Evolutionary conservation across 805 yeast species (phyloP).

Genomic region (Tetrapisispora taiwanensis): DNA sequence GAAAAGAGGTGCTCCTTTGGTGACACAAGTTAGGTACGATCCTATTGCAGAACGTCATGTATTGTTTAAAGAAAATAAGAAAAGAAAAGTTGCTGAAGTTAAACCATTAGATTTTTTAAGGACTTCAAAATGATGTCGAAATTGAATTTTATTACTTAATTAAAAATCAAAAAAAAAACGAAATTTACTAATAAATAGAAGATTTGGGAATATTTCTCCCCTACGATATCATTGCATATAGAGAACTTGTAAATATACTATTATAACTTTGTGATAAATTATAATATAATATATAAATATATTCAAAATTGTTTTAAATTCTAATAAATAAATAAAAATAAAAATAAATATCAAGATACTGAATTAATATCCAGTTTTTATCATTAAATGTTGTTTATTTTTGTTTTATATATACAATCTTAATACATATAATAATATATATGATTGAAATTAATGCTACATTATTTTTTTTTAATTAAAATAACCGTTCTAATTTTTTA

Average conservation of each 20-base stretch:
- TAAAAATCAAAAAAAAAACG: no score
- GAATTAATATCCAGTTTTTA: no score
- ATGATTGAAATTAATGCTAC: constrained; percentile 2
- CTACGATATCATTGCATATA: neutral
- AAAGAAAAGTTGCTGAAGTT: constrained; percentile 61
- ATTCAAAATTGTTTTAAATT: neutral
- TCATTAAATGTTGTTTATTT: neutral
- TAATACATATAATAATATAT: neutral
- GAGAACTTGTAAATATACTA: constrained; percentile 1
- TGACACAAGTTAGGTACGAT: constrained; percentile 78
- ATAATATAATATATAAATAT: neutral
- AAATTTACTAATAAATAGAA: no score
- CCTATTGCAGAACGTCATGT: constrained; percentile 87
- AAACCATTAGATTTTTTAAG: constrained; percentile 42
- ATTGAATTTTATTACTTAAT: no score
- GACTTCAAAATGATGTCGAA: constrained; percentile 7
- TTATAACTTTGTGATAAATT: no score
- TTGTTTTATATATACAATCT: neutral
- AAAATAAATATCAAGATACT: no score
- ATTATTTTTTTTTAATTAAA: neutral
- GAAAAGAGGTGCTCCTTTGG: constrained; percentile 70
- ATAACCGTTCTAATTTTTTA: neutral
- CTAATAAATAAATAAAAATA: neutral
- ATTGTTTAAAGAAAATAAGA: constrained; percentile 76
- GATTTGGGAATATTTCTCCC: no score